These are phyloP conservation scores for Chlorella variabilis DNA, from an alignment of 163 green algal species.

Conservation along the genomic window DNA sequence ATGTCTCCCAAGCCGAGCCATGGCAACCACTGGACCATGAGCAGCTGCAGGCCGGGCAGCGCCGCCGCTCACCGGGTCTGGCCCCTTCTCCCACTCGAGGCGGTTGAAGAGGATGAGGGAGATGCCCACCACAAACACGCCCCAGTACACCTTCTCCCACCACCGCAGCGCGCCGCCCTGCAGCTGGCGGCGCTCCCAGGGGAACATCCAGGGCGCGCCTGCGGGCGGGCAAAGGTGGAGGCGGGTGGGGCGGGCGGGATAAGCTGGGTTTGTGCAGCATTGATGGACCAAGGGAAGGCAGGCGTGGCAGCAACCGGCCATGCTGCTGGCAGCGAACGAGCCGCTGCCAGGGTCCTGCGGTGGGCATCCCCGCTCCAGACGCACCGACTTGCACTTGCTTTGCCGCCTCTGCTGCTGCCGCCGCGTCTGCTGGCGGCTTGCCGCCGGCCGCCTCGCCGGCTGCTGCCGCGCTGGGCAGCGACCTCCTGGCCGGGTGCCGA, in stretches of 20 bases:
- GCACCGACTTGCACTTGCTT: constrained; percentile 17
- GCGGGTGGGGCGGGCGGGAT: not conserved
- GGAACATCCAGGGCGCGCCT: constrained; percentile 72
- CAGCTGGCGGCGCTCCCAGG: constrained; percentile 80
- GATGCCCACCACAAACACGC: constrained; percentile 65
- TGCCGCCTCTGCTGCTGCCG: not conserved
- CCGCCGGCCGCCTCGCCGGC: not conserved
- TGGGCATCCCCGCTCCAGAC: not conserved
- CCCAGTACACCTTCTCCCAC: constrained; percentile 73
- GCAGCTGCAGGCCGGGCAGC: too few species aligned
- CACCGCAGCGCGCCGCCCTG: constrained; percentile 55
- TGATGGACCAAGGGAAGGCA: too few species aligned
- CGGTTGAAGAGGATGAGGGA: constrained; percentile 61
- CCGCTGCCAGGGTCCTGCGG: not conserved
- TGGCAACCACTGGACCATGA: too few species aligned
- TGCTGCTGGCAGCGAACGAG: not conserved
- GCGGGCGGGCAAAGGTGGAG: not conserved
- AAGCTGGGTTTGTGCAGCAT: too few species aligned
- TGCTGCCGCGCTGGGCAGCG: not conserved
- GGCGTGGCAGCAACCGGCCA: not conserved
- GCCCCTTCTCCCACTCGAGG: constrained; percentile 36
- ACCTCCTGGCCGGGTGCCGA: constrained; percentile 12
- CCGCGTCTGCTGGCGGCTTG: not conserved
- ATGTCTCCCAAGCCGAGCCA: too few species aligned
- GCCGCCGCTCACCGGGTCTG: constrained; percentile 24